Conservation (phyloP, 345 rosid genomes). For the Clausena lansium region DNA sequence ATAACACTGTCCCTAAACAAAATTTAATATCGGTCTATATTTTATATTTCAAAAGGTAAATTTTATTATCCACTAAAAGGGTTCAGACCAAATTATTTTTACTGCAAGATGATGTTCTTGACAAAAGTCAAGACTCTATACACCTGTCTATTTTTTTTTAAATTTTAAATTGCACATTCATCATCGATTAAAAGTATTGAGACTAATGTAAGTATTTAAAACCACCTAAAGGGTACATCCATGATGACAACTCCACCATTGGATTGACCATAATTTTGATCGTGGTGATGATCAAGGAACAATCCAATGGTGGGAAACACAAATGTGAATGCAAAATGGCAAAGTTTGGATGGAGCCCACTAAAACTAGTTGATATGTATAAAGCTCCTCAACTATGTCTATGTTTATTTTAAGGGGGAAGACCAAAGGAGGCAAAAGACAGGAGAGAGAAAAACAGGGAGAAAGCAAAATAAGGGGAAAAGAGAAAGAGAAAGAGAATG, state of each 20-base stretch:
- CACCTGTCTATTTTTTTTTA: too few species aligned
- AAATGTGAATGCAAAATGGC: neutral
- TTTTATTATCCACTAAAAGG: too few species aligned
- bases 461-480: neutral
- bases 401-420: slow-evolving; percentile 22
- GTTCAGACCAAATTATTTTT: too few species aligned
- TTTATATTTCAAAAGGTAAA: too few species aligned
- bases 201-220: too few species aligned
- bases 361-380: slow-evolving; percentile 8
- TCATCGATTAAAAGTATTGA: too few species aligned
- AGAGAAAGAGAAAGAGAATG: slow-evolving; percentile 11
- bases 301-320: slow-evolving; percentile 3
- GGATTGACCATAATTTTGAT: neutral
- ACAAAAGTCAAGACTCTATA: too few species aligned
- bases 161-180: too few species aligned
- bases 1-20: neutral
- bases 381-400: slow-evolving; percentile 20
- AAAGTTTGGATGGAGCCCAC: slow-evolving; percentile 24
- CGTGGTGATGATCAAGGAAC: neutral
- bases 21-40: neutral
- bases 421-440: neutral
- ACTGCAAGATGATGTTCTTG: too few species aligned
- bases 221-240: neutral
- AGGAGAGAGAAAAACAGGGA: slow-evolving; percentile 5
- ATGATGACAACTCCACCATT: neutral